Evolutionary conservation across 1,139 yeast species (phyloP).

Genomic region (Diutina mesorugosa): DNA sequence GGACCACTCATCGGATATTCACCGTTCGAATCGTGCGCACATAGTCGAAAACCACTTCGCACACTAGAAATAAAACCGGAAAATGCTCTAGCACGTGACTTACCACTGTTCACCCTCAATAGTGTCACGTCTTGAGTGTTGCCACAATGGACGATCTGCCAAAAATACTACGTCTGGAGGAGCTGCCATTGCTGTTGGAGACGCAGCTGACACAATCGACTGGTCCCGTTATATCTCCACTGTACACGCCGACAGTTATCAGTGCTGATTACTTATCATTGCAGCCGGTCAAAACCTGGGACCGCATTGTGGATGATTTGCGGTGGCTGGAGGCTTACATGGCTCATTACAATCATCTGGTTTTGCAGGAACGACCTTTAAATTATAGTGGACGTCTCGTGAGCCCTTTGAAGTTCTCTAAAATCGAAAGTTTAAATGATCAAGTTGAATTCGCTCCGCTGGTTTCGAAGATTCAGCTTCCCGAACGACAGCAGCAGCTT

Average conservation of each 20-base stretch:
- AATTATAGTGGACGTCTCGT: constrained; percentile 20
- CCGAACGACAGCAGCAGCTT: background rate
- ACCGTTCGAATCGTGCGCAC: background rate
- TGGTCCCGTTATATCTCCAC: background rate
- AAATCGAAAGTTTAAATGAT: constrained; percentile 21
- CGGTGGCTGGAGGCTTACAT: constrained; percentile 14
- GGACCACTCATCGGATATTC: background rate
- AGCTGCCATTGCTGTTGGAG: background rate
- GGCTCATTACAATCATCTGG: constrained; percentile 8
- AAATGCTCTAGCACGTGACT: background rate
- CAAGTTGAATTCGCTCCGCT: constrained; percentile 19
- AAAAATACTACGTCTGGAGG: background rate
- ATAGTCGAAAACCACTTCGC: background rate
- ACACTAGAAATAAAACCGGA: background rate
- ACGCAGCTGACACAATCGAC: background rate
- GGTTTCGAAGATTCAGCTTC: background rate
- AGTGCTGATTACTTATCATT: constrained; percentile 2
- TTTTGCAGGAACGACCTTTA: constrained; percentile 20
- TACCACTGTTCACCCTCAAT: background rate
- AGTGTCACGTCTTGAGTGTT: background rate
- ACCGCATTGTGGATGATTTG: constrained; percentile 54
- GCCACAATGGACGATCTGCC: background rate
- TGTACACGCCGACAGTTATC: background rate
- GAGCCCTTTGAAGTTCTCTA: constrained; percentile 4
- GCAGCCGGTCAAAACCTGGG: constrained; percentile 46